Percentiles rank a stretch among this genome's conserved stretches.
Evolutionary conservation across 2,329 filamentous ascomycete species (phyloP).

Genomic region (Alternaria arbusti): DNA sequence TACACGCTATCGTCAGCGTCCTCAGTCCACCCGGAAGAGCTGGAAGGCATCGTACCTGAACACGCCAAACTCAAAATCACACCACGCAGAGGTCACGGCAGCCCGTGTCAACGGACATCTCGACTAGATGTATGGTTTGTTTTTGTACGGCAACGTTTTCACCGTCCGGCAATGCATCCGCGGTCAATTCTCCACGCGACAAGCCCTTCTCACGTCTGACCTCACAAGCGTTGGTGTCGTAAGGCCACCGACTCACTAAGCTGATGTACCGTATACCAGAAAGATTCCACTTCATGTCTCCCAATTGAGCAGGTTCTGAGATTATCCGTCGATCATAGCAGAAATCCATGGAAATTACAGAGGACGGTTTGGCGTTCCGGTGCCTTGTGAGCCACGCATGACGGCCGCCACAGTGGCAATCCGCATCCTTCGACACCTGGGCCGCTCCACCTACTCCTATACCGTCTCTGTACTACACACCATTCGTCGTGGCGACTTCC

Average conservation of each 20-base stretch:
- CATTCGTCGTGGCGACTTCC: slow-evolving; percentile 12
- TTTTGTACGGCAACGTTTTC: neutral
- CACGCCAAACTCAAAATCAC: neutral
- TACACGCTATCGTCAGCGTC: neutral
- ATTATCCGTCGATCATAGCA: slow-evolving; percentile 13
- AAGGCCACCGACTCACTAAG: neutral
- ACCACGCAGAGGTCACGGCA: neutral
- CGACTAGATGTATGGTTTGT: neutral
- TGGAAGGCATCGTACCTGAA: neutral
- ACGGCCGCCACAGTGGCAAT: slow-evolving; percentile 7
- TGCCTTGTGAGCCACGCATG: slow-evolving; percentile 6
- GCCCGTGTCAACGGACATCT: neutral
- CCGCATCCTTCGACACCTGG: slow-evolving; percentile 4
- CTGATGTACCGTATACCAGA: neutral
- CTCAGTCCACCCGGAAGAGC: neutral
- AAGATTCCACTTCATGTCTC: neutral
- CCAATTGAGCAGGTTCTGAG: slow-evolving; percentile 10
- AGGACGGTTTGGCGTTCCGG: slow-evolving; percentile 9
- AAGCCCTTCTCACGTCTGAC: neutral
- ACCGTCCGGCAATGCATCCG: neutral
- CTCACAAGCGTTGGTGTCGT: neutral
- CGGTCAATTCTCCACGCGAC: neutral
- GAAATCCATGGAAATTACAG: slow-evolving; percentile 9
- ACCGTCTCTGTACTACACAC: slow-evolving; percentile 3
- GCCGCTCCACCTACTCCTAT: neutral